Conservation (phyloP, 352 stramenopile species). For the Elongisporangium undulatum region DNA sequence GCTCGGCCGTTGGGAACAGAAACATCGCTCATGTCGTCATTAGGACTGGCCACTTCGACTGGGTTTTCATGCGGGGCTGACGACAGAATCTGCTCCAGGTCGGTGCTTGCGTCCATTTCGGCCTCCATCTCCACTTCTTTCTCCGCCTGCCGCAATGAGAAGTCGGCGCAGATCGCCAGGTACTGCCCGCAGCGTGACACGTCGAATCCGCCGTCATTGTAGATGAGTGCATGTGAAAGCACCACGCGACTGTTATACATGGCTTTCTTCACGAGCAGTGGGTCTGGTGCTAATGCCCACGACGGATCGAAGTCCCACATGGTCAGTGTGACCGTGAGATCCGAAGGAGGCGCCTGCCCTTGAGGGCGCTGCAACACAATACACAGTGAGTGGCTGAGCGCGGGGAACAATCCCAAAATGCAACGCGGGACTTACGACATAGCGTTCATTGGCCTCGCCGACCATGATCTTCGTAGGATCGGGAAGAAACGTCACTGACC, state of each 20-base stretch:
- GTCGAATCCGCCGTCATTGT: constrained; percentile 98
- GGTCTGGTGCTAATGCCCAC: constrained; percentile 70
- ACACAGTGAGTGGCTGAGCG: constrained; percentile 1
- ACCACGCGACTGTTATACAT: constrained; percentile 84
- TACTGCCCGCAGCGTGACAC: constrained; percentile 93
- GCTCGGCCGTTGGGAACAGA: too few species aligned
- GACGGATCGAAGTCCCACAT: constrained; percentile 94
- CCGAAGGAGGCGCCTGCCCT: constrained; percentile 67
- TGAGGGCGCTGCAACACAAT: constrained; percentile 47
- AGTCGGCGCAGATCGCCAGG: constrained; percentile 94
- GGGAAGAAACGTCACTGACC: constrained; percentile 93
- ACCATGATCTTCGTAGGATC: constrained; percentile 91
- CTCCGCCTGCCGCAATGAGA: constrained; percentile 88
- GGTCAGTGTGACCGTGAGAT: constrained; percentile 92
- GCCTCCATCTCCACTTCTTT: constrained; percentile 80
- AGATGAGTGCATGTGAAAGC: constrained; percentile 92
- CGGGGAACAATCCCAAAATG: too few species aligned
- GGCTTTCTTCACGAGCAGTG: constrained; percentile 68
- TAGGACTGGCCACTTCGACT: constrained; percentile 45
- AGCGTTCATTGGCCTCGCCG: constrained; percentile 91
- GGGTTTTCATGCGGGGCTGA: constrained; percentile 54
- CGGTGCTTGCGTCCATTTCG: constrained; percentile 63
- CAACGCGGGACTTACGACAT: constrained; percentile 62
- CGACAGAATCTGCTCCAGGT: constrained; percentile 71
- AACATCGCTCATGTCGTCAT: constrained; percentile 61